Base-by-base conservation (phyloP, 108 stramenopile species). In the Craspedostauros australis region DNA sequence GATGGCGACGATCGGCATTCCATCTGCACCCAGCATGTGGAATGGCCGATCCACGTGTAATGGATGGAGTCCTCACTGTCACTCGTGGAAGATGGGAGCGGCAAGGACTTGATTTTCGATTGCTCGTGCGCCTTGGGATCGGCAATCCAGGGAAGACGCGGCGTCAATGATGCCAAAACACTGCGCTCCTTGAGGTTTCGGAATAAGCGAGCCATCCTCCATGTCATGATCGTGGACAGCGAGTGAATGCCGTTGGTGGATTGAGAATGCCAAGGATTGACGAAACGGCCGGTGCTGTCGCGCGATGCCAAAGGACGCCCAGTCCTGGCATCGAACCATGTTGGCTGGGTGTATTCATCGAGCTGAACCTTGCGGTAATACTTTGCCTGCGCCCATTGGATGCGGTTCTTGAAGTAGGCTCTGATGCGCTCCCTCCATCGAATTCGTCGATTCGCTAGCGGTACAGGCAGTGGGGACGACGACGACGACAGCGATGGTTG, bases 11-110 rank as follows among this genome's bases (percentile, higher is more conserved):
- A n/a, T n/a, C n/a, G n/a, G n/a, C n/a, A n/a, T 11, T 67, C 54
- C 18, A 84, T 52, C 22, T 70, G 62, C 12, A 91, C 51, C 12
- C 82, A 52, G 24, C 80, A 82, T 2, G 83, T 85, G 0, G 83
- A 65, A 66, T 91, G 89, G 6, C 88, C 88, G 21, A 91, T 68
- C 89, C 85, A 91, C n/a, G 89, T 84, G 32, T 27, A 49, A 21
- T 12, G 52, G 27, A 30, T 42, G 56, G 15, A 30, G 11, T 5
- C 1, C 5, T 1, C 24, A 47, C 21, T 21, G 1, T 42, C 29
- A 29, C 20, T 25, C 39, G 43, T 27, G 57, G 39, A 32, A 6
- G 28, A 7, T n/a, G 46, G 44, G 1, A 32, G 28, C 22, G 25
- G 54, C n/a, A n/a, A n/a, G n/a, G n/a, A n/a, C n/a, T n/a, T n/a